Conservation (phyloP, 2,329 filamentous ascomycete species). For the Paradendryphiella salina region DNA sequence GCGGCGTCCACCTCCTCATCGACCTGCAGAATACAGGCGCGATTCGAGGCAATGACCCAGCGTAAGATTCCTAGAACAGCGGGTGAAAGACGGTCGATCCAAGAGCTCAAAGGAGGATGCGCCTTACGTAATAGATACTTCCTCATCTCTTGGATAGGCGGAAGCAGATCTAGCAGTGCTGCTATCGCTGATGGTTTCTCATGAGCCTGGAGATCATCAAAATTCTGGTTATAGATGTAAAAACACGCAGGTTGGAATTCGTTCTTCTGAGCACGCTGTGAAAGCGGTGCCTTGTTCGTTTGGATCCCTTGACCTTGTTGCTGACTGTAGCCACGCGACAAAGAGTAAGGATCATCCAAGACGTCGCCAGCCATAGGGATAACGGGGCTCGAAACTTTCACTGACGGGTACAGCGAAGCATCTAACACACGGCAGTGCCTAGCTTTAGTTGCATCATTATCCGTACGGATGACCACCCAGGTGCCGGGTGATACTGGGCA, state of each 20-base stretch:
- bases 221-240: constrained; percentile 58
- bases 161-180: constrained; percentile 61
- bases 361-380: constrained; percentile 9
- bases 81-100: constrained; percentile 64
- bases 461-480: constrained; percentile 55
- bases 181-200: constrained; percentile 58
- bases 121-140: constrained; percentile 52
- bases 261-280: constrained; percentile 4
- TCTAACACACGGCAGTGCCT: constrained; percentile 58
- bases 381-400: constrained; percentile 41
- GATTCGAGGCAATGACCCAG: constrained; percentile 89
- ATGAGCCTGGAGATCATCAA: constrained; percentile 56
- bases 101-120: constrained; percentile 49
- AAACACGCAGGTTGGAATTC: constrained; percentile 44
- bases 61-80: constrained; percentile 70
- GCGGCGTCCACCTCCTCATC: constrained; percentile 45
- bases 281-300: background rate
- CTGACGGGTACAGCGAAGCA: constrained; percentile 50
- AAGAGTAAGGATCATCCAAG: background rate
- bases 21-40: constrained; percentile 82
- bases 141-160: constrained; percentile 63
- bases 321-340: background rate
- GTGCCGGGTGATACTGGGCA: constrained; percentile 53
- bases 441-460: constrained; percentile 16
- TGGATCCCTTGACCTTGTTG: background rate